Evolutionary conservation across 1,284 basidiomycete genomes (phyloP).

Genomic region (Papiliotrema fonsecae): DNA sequence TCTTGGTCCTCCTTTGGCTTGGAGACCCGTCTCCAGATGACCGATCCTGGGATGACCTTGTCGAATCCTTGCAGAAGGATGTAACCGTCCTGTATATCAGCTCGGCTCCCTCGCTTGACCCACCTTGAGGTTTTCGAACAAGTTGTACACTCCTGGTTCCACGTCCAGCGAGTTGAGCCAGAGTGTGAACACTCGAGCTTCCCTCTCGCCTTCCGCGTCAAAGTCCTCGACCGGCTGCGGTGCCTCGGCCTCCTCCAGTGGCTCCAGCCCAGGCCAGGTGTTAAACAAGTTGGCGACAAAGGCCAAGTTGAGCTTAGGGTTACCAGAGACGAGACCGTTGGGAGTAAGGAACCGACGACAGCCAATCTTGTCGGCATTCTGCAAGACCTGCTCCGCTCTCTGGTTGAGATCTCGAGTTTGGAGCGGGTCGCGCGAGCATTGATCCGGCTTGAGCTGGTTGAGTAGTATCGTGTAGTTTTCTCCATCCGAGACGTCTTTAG

Average conservation of each 20-base stretch:
- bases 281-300: constrained; percentile 99
- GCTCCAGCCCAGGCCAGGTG: constrained; percentile 88
- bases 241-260: constrained; percentile 79
- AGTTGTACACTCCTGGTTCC: constrained; percentile 90
- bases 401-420: constrained; percentile 75
- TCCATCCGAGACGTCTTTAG: constrained; percentile 87
- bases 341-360: constrained; percentile 95
- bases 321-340: constrained; percentile 84
- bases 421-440: constrained; percentile 88
- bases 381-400: constrained; percentile 85
- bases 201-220: constrained; percentile 96
- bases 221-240: constrained; percentile 84
- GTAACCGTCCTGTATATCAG: constrained; percentile 60
- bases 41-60: constrained; percentile 85
- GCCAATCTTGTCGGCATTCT: constrained; percentile 88
- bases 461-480: constrained; percentile 96
- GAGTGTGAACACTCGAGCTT: constrained; percentile 93
- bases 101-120: constrained; percentile 4
- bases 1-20: constrained; percentile 85
- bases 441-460: constrained; percentile 88
- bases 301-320: constrained; percentile 96
- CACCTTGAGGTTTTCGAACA: constrained; percentile 90
- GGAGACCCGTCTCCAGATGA: constrained; percentile 88
- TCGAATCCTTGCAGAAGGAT: constrained; percentile 94
- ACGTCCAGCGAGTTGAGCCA: constrained; percentile 98